Base-by-base conservation (phyloP, 164 flowering plant species). In the Stephania yunnanensis region DNA sequence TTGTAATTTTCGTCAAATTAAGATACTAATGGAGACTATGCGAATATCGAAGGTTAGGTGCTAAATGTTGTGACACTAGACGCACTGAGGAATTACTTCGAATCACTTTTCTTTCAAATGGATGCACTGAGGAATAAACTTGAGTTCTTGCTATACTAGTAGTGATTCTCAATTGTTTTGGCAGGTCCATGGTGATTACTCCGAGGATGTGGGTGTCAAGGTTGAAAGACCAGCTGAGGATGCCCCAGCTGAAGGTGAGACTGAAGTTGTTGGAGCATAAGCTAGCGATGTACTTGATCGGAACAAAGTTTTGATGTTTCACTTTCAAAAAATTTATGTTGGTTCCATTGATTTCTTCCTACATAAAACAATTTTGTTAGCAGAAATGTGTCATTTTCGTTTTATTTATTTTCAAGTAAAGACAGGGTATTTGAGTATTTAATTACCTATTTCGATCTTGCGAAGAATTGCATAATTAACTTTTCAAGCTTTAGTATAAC, bases 151-250 rank as follows among this genome's bases (percentile, higher is more conserved):
- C 53, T 20, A 50, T n/a, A 50, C 53, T 4, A 29, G 5, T 65
- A 1, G 30, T 72, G 61, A 15, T 72, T 55, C 48, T n/a, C 42
- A 31, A 55, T 22, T 36, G 69, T 25, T 31, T 7, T 42, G 50
- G 71, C 30, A 83, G 85, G 85, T 83, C 72, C 85, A 83, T 70
- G 85, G 85, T 2, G 85, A 83, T 72, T 83, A 83, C 73, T 83
- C 85, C 0, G 85, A 83, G 61, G 85, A 83, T 71, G 77, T 79
- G 2, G 85, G 85, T 45, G 76, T 75, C 30, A 83, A 83, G 80
- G n/a, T 83, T 36, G 85, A 83, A 9, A 81, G 83, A 77, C 77
- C 82, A 2, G 80, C 83, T 22, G 83, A 83, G 20, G 85, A 81
- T 31, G 2, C 78, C n/a, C 31, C 73, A 20, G 73, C 66, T 11